Conservation (phyloP, 1,139 yeast genomes). For the Yamadazyma atmosphaerica region DNA sequence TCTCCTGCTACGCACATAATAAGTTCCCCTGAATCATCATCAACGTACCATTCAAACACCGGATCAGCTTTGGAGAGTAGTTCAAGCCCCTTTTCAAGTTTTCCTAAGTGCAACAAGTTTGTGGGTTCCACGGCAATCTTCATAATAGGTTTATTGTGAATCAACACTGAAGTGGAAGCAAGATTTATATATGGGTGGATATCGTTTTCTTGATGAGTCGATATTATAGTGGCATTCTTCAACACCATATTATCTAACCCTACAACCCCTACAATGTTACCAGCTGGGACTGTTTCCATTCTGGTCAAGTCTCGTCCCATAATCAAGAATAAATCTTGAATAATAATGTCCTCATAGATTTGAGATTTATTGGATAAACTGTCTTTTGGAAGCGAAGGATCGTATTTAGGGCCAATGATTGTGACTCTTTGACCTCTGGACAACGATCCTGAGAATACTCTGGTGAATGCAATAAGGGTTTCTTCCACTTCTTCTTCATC, state of each 20-base stretch:
- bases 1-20: slow-evolving; percentile 96
- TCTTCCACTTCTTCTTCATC: slow-evolving; percentile 50
- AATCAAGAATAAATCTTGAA: slow-evolving; percentile 72
- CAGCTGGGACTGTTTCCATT: slow-evolving; percentile 84
- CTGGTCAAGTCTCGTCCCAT: slow-evolving; percentile 93
- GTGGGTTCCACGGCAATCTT: slow-evolving; percentile 93
- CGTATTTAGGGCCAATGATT: slow-evolving; percentile 84
- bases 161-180: slow-evolving; percentile 57
- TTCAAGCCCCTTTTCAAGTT: slow-evolving; percentile 75
- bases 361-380: slow-evolving; percentile 44
- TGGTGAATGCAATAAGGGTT: slow-evolving; percentile 79
- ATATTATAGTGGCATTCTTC: slow-evolving; percentile 81
- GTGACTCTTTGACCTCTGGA: slow-evolving; percentile 71
- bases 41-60: slow-evolving; percentile 81
- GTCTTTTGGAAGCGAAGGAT: slow-evolving; percentile 62
- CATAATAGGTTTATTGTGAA: slow-evolving; percentile 78
- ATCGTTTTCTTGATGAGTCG: slow-evolving; percentile 34
- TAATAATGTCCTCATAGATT: slow-evolving; percentile 43
- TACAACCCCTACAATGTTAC: slow-evolving; percentile 91
- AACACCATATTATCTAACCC: slow-evolving; percentile 82
- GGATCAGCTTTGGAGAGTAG: slow-evolving; percentile 88
- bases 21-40: slow-evolving; percentile 84
- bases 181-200: slow-evolving; percentile 67
- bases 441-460: slow-evolving; percentile 85
- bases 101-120: slow-evolving; percentile 76